Percentiles rank a stretch among this genome's conserved stretches.
These are phyloP conservation scores for Platanus orientalis DNA, from an alignment of 164 flowering plant genomes.

Conservation along the genomic window DNA sequence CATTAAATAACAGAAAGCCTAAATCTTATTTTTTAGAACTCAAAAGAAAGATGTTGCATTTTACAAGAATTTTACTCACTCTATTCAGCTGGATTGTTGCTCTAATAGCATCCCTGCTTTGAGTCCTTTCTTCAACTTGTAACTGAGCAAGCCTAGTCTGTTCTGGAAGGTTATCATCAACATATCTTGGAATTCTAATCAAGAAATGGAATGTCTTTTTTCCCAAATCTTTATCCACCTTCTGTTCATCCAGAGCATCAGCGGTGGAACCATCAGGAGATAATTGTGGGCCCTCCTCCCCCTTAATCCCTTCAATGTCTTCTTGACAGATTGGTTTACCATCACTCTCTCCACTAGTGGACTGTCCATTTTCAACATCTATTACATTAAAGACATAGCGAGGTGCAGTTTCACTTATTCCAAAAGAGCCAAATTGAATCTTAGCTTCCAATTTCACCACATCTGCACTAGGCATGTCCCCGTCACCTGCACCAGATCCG, in stretches of 20 bases:
- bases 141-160: constrained; percentile 47
- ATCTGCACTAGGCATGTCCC: neutral
- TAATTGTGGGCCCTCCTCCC: constrained; percentile 10
- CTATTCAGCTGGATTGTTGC: constrained; percentile 32
- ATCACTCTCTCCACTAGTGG: neutral
- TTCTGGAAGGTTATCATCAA: constrained; percentile 48
- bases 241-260: constrained; percentile 28
- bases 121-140: constrained; percentile 57
- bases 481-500: neutral
- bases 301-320: constrained; percentile 4
- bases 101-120: constrained; percentile 55
- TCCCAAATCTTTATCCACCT: constrained; percentile 27
- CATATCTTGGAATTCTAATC: constrained; percentile 56
- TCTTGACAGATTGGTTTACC: constrained; percentile 12
- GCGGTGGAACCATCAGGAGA: constrained; percentile 21
- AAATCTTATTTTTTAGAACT: constrained; percentile 1
- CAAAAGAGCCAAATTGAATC: neutral
- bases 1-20: constrained; percentile 2
- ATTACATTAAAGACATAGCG: constrained; percentile 1
- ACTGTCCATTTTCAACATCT: constrained; percentile 19
- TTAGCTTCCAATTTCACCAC: neutral
- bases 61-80: constrained; percentile 32
- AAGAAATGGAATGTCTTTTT: constrained; percentile 47
- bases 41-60: neutral
- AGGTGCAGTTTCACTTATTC: constrained; percentile 10